A percentile compares a stretch with the other conserved stretches of the same genome.
These are phyloP conservation scores for Neonectria punicea DNA, from an alignment of 2,329 filamentous ascomycete genomes.

Conservation along the genomic window DNA sequence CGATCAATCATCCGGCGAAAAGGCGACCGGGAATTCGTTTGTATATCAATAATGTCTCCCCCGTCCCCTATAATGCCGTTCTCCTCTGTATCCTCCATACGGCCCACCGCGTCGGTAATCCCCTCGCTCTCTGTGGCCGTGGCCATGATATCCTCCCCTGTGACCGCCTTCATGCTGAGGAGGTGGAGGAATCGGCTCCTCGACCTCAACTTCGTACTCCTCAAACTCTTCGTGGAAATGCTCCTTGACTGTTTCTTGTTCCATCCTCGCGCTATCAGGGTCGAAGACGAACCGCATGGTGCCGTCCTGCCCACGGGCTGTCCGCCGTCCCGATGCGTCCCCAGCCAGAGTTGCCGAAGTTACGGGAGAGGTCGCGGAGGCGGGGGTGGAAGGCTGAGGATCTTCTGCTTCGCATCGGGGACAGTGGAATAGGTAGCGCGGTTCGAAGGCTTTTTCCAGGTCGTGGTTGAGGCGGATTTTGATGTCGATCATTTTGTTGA, in stretches of 20 bases:
- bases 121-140: constrained; percentile 47
- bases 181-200: constrained; percentile 63
- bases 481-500: constrained; percentile 84
- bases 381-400: constrained; percentile 45
- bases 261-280: constrained; percentile 75
- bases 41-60: constrained; percentile 46
- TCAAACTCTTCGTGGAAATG: constrained; percentile 81
- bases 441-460: constrained; percentile 69
- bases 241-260: constrained; percentile 73
- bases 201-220: constrained; percentile 81
- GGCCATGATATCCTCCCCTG: constrained; percentile 46
- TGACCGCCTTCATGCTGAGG: constrained; percentile 38
- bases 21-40: background rate
- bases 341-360: constrained; percentile 52
- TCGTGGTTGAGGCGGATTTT: constrained; percentile 90
- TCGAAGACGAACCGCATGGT: constrained; percentile 93
- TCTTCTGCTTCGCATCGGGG: constrained; percentile 59
- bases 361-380: constrained; percentile 51
- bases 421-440: constrained; percentile 72
- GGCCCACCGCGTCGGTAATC: constrained; percentile 47
- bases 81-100: constrained; percentile 50
- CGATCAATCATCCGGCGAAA: constrained; percentile 1
- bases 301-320: constrained; percentile 66
- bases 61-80: constrained; percentile 48
- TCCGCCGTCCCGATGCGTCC: constrained; percentile 45